A percentile compares a stretch with the other conserved stretches of the same genome.
These are phyloP conservation scores for Epichloe sibirici DNA, from an alignment of 2,329 filamentous ascomycete genomes.

Conservation along the genomic window DNA sequence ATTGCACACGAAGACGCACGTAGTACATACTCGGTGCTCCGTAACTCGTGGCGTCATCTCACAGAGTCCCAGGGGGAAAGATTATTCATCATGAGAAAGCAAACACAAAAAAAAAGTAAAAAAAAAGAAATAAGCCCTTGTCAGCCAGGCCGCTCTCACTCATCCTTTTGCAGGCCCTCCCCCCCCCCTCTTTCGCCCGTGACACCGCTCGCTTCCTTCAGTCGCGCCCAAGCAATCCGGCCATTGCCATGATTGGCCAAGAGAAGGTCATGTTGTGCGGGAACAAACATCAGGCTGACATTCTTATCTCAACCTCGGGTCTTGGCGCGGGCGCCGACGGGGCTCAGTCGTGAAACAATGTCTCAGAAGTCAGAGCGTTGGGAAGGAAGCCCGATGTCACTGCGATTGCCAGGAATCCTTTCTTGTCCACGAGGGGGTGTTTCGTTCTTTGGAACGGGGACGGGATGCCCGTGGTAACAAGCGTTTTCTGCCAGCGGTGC, in stretches of 20 bases:
- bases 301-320: neutral
- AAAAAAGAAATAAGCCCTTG: no score
- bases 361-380: neutral
- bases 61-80: no score
- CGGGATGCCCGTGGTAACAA: no score
- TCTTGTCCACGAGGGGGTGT: neutral
- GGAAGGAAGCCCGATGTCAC: neutral
- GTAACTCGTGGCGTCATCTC: no score
- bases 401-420: neutral
- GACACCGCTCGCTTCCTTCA: neutral
- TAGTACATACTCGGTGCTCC: no score
- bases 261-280: neutral
- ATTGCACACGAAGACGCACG: no score
- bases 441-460: neutral
- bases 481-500: neutral
- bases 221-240: neutral
- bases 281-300: neutral
- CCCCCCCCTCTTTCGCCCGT: neutral
- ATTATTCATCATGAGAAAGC: no score
- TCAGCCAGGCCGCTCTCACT: no score
- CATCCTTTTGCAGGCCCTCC: neutral
- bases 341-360: neutral
- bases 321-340: slow-evolving; percentile 2
- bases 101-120: no score
- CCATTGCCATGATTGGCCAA: neutral